Evolutionary conservation across 345 rosid genomes (phyloP).

Genomic region (Eucalyptus sideroxylon): DNA sequence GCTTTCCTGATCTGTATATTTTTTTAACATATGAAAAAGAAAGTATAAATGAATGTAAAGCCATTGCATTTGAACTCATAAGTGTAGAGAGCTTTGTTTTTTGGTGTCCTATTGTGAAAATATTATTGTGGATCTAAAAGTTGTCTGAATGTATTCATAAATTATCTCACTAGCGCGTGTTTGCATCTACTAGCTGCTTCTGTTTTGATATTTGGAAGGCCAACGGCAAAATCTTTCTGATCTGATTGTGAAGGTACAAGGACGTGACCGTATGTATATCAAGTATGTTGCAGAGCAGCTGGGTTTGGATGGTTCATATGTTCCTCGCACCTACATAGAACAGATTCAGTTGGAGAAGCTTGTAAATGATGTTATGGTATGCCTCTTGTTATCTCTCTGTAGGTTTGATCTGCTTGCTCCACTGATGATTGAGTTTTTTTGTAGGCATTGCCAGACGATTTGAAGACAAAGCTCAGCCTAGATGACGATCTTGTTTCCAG

Average conservation of each 20-base stretch:
- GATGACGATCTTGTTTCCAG: slow-evolving; percentile 83
- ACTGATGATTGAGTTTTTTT: background rate
- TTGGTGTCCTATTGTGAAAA: background rate
- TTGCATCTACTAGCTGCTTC: background rate
- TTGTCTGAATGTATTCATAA: background rate
- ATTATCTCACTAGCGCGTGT: background rate
- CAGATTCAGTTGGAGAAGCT: slow-evolving; percentile 98
- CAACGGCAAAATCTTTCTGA: background rate
- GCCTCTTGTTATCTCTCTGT: background rate
- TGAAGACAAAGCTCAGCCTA: slow-evolving; percentile 85
- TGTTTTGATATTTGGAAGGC: background rate
- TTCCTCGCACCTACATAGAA: slow-evolving; percentile 91
- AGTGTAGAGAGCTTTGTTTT: background rate
- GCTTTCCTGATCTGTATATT: background rate
- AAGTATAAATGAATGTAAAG: background rate
- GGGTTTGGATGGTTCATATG: slow-evolving; percentile 81
- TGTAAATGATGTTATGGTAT: slow-evolving; percentile 94
- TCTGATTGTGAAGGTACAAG: slow-evolving; percentile 70
- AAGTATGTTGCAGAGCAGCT: slow-evolving; percentile 65
- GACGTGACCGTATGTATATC: slow-evolving; percentile 71
- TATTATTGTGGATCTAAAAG: background rate
- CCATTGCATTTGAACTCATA: background rate
- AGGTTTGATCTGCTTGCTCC: background rate
- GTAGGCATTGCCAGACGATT: slow-evolving; percentile 95
- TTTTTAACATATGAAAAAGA: background rate